Percentiles rank a stretch among this genome's conserved stretches.
Evolutionary conservation across 805 yeast species (phyloP).

Genomic region (Nakazawaea pomicola): DNA sequence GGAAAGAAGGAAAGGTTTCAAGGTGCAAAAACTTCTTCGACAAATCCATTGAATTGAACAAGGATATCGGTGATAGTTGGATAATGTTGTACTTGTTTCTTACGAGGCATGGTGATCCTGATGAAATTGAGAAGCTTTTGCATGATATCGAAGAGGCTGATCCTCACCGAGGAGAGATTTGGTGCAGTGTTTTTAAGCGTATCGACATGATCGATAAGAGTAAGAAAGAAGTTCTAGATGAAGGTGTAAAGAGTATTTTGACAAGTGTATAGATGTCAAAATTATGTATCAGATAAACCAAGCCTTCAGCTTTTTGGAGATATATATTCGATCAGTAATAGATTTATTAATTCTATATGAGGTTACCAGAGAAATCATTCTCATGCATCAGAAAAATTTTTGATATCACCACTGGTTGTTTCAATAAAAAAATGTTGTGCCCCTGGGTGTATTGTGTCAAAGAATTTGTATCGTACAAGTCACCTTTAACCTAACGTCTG

Average conservation of each 20-base stretch:
- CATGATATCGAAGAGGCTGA: constrained; percentile 36
- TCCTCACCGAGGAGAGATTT: constrained; percentile 57
- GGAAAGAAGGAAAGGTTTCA: constrained; percentile 55
- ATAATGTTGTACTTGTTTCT: constrained; percentile 52
- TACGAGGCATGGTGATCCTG: constrained; percentile 31
- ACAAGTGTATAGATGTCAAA: not conserved
- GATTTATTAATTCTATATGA: too few species aligned
- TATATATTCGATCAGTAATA: too few species aligned
- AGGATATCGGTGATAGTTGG: constrained; percentile 73
- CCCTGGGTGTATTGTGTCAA: too few species aligned
- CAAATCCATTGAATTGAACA: constrained; percentile 52
- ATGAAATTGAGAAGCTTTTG: constrained; percentile 32
- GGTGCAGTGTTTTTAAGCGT: constrained; percentile 51
- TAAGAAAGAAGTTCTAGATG: constrained; percentile 34
- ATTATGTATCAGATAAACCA: too few species aligned
- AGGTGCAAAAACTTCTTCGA: constrained; percentile 75
- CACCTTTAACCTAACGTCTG: too few species aligned
- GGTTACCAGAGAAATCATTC: too few species aligned
- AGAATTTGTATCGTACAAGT: too few species aligned
- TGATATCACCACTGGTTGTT: too few species aligned
- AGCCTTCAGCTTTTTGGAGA: too few species aligned
- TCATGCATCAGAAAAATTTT: too few species aligned
- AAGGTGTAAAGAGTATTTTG: constrained; percentile 21
- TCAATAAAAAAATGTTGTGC: too few species aligned
- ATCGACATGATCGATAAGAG: constrained; percentile 38